Base-by-base conservation (phyloP, 345 rosid species). In the Melastoma malabathricum region DNA sequence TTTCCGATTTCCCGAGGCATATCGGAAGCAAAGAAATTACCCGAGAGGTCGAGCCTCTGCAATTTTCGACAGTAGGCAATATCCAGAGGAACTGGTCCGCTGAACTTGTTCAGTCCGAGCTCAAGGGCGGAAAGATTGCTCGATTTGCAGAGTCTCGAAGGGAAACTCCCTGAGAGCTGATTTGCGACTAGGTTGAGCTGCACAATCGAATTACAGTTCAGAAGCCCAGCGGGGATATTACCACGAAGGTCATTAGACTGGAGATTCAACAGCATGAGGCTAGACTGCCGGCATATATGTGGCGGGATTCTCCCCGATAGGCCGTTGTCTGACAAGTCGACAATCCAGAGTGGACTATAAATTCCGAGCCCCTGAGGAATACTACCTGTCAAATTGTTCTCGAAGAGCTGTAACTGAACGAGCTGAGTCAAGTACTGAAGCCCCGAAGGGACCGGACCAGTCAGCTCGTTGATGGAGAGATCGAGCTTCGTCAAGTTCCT, bases 391-490 rank as follows among this genome's bases (percentile, higher is more conserved):
- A 92, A 63, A 5, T 74, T 69, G 51, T 92, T 87, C 58, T 77
- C 78, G 55, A 82, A 87, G 56, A 92, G 86, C 95, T 92, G 98
- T 61, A 92, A 69, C 78, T 75, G 85, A 49, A 64, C 44, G 78
- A 87, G 60, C 25, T 75, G 62, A 44, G 80, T 79, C 67, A 87
- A 72, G 61, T 82, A 73, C 57, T 87, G 84, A 43, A 92, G 77
- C 55, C 85, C 79, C 1, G 44, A 57, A 8, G 98, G 98, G 47
- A 92, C 75, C 18, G 79, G 73, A 59, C 98, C 96, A 9, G 75
- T 68, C 34, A 92, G 72, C 18, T 63, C 55, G 63, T 92, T 92
- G 38, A 82, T 84, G 22, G 98, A 92, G 48, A 92, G 89, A 62
- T 92, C 96, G 23, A 92, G 85, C 70, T 71, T 87, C 12, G 55